A percentile compares a stretch with the other conserved stretches of the same genome.
Evolutionary conservation across 2,329 filamentous ascomycete species (phyloP).

Genomic region (Stylonectria norvegica): DNA sequence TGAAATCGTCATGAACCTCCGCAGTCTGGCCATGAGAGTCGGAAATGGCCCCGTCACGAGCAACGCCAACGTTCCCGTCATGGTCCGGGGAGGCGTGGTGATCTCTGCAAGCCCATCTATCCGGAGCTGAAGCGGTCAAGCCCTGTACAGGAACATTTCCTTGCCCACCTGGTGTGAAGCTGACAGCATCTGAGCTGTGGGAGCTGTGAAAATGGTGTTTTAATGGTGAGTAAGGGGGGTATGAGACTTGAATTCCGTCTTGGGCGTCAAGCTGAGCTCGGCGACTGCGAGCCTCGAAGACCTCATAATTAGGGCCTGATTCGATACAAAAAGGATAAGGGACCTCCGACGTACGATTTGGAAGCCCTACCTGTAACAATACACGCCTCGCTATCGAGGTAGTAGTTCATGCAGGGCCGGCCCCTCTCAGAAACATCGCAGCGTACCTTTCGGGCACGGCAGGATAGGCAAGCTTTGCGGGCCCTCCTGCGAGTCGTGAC

Average conservation of each 20-base stretch:
- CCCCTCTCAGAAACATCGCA: constrained; percentile 47
- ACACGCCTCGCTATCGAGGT: constrained; percentile 44
- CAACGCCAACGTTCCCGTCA: background rate
- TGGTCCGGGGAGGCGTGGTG: background rate
- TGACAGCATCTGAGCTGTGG: background rate
- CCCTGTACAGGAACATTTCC: background rate
- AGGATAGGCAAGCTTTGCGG: constrained; percentile 45
- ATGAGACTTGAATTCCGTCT: constrained; percentile 1
- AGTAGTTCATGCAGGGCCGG: constrained; percentile 49
- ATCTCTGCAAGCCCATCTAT: background rate
- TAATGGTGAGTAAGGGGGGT: constrained; percentile 1
- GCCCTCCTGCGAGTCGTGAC: constrained; percentile 4
- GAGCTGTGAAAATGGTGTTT: background rate
- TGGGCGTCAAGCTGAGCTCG: background rate
- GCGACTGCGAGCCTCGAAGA: background rate
- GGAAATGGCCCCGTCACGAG: background rate
- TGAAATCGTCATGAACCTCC: too few relatives aligned
- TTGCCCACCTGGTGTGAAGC: background rate
- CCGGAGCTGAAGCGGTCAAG: background rate
- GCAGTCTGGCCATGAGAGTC: too few relatives aligned
- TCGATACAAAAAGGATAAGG: background rate
- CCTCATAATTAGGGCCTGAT: too few relatives aligned
- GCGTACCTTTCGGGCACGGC: constrained; percentile 46
- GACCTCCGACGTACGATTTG: constrained; percentile 28
- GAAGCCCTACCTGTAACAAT: constrained; percentile 38